Evolutionary conservation across 2,329 filamentous ascomycete species (phyloP).

Genomic region (Lizonia empirigonia): DNA sequence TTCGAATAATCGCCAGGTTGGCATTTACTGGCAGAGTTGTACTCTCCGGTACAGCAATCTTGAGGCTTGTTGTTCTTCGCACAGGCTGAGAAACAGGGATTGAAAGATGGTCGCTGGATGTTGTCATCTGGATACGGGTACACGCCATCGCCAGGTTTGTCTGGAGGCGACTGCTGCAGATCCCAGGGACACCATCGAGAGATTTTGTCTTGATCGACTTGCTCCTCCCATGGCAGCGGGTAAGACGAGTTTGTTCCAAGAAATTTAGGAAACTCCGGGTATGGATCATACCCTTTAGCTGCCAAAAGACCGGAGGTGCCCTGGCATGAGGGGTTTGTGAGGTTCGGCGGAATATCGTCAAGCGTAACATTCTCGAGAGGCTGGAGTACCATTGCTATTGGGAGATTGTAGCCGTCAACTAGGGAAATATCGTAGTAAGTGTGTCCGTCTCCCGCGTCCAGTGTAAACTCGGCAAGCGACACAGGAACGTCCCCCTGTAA

Average conservation of each 20-base stretch:
- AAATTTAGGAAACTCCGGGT: slow-evolving; percentile 57
- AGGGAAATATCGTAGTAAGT: slow-evolving; percentile 85
- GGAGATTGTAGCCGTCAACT: slow-evolving; percentile 84
- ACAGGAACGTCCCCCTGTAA: slow-evolving; percentile 72
- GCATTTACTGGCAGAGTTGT: slow-evolving; percentile 68
- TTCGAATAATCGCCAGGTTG: slow-evolving; percentile 70
- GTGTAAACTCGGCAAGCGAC: slow-evolving; percentile 80
- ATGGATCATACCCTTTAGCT: slow-evolving; percentile 53
- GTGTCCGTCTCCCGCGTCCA: slow-evolving; percentile 69
- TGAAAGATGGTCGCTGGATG: slow-evolving; percentile 72
- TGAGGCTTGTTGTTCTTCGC: slow-evolving; percentile 67
- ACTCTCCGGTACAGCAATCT: slow-evolving; percentile 78
- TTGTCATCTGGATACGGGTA: slow-evolving; percentile 81
- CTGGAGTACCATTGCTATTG: slow-evolving; percentile 63
- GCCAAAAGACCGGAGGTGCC: slow-evolving; percentile 68
- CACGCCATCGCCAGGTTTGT: slow-evolving; percentile 73
- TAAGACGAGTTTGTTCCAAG: slow-evolving; percentile 68
- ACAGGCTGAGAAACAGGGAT: slow-evolving; percentile 79
- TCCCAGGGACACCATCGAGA: slow-evolving; percentile 81
- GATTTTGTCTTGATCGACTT: slow-evolving; percentile 62
- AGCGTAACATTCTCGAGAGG: slow-evolving; percentile 65
- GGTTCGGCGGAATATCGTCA: slow-evolving; percentile 70
- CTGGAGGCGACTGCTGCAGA: slow-evolving; percentile 70
- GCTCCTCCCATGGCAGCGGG: slow-evolving; percentile 70
- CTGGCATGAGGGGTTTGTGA: slow-evolving; percentile 78